phyloP scores from a whole-genome alignment of 164 flowering plant species.

The Aristolochia contorta region DNA sequence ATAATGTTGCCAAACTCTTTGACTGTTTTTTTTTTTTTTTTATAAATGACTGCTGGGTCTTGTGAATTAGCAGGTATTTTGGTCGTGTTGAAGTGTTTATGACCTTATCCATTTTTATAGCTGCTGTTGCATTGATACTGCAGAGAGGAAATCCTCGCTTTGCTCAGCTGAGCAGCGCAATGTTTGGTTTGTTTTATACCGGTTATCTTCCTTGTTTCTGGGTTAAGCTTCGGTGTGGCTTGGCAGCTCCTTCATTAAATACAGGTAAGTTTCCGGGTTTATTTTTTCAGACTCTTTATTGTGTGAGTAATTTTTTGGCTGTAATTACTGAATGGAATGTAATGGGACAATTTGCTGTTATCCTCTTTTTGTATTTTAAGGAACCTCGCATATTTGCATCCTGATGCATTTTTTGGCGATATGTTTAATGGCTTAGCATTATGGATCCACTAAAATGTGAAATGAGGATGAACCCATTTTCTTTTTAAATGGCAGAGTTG shows the following conservation, averaged over 20 bases:
- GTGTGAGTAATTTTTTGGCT: neutral
- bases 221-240: constrained; percentile 91
- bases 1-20: too few species aligned
- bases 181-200: constrained; percentile 92
- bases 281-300: neutral
- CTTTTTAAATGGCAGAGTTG: too few species aligned
- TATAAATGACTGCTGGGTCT: too few species aligned
- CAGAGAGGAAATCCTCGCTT: constrained; percentile 93
- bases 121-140: constrained; percentile 77
- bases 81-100: constrained; percentile 86
- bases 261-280: constrained; percentile 41
- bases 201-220: constrained; percentile 98
- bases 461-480: too few species aligned
- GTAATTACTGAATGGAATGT: neutral
- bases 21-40: too few species aligned
- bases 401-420: too few species aligned
- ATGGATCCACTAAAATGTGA: too few species aligned
- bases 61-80: constrained; percentile 46
- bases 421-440: too few species aligned
- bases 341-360: neutral
- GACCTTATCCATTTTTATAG: constrained; percentile 78
- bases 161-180: constrained; percentile 85
- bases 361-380: neutral
- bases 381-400: too few species aligned
- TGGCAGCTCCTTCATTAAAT: constrained; percentile 77